phyloP scores from a whole-genome alignment of 108 stramenopile species.

The Nannochloropsis salina region DNA sequence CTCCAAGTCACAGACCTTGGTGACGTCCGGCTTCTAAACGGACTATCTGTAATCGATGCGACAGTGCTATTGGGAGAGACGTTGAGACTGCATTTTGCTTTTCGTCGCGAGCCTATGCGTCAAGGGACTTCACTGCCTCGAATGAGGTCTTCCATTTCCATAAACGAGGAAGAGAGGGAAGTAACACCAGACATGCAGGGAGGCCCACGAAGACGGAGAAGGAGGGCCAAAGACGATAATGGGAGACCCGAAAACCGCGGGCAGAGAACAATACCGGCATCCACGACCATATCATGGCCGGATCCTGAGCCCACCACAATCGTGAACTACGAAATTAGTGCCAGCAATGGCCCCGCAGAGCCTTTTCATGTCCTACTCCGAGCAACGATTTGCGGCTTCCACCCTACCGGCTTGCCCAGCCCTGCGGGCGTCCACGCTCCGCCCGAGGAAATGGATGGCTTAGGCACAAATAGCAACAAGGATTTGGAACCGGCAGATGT shows the following conservation, averaged over 20 bases:
- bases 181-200: too few relatives aligned
- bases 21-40: constrained; percentile 15
- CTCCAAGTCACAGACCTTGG: neutral
- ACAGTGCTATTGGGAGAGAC: neutral
- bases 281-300: neutral
- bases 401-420: neutral
- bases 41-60: neutral
- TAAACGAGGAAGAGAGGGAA: neutral
- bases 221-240: neutral
- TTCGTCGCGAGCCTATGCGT: neutral
- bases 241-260: neutral
- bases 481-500: neutral
- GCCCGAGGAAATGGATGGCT: neutral
- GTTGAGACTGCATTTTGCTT: neutral
- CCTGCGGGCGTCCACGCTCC: neutral
- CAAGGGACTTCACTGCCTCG: neutral
- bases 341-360: neutral
- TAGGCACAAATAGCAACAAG: neutral
- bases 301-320: neutral
- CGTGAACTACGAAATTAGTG: neutral
- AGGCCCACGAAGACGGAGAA: too few relatives aligned
- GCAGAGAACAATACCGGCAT: neutral
- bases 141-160: neutral
- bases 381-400: neutral
- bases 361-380: neutral